These are phyloP conservation scores for Lignosus rhinocerotis DNA, from an alignment of 1,284 basidiomycete genomes.

Conservation along the genomic window DNA sequence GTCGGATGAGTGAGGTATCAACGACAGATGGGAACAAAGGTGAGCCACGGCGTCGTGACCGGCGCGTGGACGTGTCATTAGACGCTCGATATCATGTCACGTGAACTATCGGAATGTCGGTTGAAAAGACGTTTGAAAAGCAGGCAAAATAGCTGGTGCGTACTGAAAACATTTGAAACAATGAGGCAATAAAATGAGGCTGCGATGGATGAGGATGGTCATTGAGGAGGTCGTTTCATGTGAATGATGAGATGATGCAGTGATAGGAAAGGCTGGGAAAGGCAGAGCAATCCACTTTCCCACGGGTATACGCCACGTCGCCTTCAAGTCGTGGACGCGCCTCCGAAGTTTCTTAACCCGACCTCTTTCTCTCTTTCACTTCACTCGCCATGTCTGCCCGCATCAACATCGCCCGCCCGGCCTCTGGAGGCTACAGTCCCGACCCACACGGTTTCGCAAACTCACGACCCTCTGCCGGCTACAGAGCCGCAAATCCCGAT, in stretches of 20 bases:
- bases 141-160: background rate
- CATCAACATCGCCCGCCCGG: constrained; percentile 78
- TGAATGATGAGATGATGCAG: constrained; percentile 22
- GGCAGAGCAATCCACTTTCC: constrained; percentile 24
- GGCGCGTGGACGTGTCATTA: constrained; percentile 14
- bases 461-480: constrained; percentile 64
- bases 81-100: constrained; percentile 10
- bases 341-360: constrained; percentile 18
- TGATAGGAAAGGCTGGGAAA: constrained; percentile 24
- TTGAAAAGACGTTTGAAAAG: background rate
- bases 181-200: constrained; percentile 10
- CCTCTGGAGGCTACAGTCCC: constrained; percentile 49
- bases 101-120: constrained; percentile 5
- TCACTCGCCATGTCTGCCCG: constrained; percentile 69
- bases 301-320: constrained; percentile 36
- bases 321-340: constrained; percentile 20
- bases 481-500: constrained; percentile 77
- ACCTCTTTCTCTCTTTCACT: constrained; percentile 20
- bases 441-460: constrained; percentile 78
- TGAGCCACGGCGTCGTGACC: constrained; percentile 4
- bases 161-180: background rate
- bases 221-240: constrained; percentile 10
- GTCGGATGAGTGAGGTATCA: background rate
- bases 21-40: background rate
- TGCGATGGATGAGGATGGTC: constrained; percentile 3